These are phyloP conservation scores for Orbilia blumenaviensis DNA, from an alignment of 2,329 filamentous ascomycete genomes.

Conservation along the genomic window DNA sequence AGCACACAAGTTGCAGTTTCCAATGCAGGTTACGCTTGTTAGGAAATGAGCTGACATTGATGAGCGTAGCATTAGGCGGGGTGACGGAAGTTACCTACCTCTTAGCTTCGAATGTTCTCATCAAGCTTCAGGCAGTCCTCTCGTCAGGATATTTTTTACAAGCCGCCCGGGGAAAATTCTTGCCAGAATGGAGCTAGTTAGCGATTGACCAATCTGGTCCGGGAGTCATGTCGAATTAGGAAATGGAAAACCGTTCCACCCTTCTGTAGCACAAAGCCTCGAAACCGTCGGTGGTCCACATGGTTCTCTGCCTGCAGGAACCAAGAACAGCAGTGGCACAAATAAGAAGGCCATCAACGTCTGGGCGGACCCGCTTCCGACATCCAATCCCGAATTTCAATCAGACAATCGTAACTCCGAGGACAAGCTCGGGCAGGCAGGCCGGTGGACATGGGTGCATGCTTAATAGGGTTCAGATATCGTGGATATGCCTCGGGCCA, in stretches of 20 bases:
- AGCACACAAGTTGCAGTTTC: constrained; percentile 10
- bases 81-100: constrained; percentile 3
- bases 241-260: constrained; percentile 4
- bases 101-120: constrained; percentile 9
- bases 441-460: neutral
- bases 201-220: constrained; percentile 10
- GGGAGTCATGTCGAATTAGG: neutral
- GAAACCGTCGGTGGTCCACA: neutral
- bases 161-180: constrained; percentile 18
- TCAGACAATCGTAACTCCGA: constrained; percentile 17
- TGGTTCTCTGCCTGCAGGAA: constrained; percentile 37
- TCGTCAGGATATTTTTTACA: constrained; percentile 14
- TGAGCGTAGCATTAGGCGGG: constrained; percentile 7
- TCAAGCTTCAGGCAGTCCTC: constrained; percentile 6
- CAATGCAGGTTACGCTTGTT: constrained; percentile 35
- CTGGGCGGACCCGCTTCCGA: constrained; percentile 1
- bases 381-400: neutral
- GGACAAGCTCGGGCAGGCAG: neutral
- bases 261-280: constrained; percentile 27
- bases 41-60: constrained; percentile 20
- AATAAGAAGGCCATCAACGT: constrained; percentile 30
- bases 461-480: constrained; percentile 14
- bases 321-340: constrained; percentile 33
- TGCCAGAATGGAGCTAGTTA: neutral
- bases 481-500: constrained; percentile 28